Conservation (phyloP, 1,139 yeast genomes). For the Candida anutae region DNA sequence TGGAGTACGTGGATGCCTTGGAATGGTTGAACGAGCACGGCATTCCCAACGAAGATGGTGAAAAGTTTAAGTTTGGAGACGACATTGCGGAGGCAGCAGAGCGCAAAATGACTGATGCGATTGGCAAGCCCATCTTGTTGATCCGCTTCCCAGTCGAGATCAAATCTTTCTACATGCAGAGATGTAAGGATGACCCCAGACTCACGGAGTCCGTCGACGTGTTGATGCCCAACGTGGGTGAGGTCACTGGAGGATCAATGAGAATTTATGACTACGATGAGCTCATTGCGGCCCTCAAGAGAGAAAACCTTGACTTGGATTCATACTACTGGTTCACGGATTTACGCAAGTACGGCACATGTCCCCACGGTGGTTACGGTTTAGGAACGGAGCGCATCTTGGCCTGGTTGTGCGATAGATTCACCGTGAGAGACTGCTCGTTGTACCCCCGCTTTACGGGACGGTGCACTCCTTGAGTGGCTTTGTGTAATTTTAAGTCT, state of each 20-base stretch:
- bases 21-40: slow-evolving; percentile 96
- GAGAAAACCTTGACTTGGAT: slow-evolving; percentile 76
- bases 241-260: slow-evolving; percentile 98
- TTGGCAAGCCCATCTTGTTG: slow-evolving; percentile 85
- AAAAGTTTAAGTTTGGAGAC: slow-evolving; percentile 90
- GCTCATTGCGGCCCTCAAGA: slow-evolving; percentile 79
- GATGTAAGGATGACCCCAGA: slow-evolving; percentile 80
- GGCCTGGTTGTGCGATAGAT: slow-evolving; percentile 97
- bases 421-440: slow-evolving; percentile 96
- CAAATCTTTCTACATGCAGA: slow-evolving; percentile 97
- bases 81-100: slow-evolving; percentile 99
- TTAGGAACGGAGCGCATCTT: slow-evolving; percentile 95
- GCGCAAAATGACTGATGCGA: slow-evolving; percentile 94
- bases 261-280: slow-evolving; percentile 82
- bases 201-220: slow-evolving; percentile 98
- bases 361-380: slow-evolving; percentile 99
- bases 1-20: slow-evolving; percentile 85
- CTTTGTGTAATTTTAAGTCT: neutral
- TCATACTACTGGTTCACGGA: slow-evolving; percentile 95
- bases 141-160: slow-evolving; percentile 94
- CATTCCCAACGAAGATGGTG: slow-evolving; percentile 89
- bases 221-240: slow-evolving; percentile 97
- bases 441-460: slow-evolving; percentile 97
- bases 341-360: slow-evolving; percentile 93
- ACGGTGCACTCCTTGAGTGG: slow-evolving; percentile 78